A percentile compares a stretch with the other conserved stretches of the same genome.
phyloP scores from a whole-genome alignment of 306 rosid species.

The Begonia peltatifolia region DNA sequence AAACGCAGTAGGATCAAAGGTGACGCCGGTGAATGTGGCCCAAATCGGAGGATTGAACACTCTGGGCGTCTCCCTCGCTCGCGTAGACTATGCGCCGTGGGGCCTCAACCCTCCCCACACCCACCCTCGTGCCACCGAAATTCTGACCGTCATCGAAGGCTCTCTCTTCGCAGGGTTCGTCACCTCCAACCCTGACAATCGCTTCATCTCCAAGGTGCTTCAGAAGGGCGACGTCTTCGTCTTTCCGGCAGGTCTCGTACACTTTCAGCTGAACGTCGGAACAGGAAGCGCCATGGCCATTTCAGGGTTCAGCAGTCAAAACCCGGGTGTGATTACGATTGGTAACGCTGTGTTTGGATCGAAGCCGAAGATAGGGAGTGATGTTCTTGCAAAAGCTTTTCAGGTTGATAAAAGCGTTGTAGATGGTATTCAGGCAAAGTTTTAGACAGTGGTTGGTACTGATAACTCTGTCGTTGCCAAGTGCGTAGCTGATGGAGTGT shows the following conservation, averaged over 20 bases:
- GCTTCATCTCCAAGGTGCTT: slow-evolving; percentile 18
- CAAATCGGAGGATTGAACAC: slow-evolving; percentile 28
- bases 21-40: slow-evolving; percentile 12
- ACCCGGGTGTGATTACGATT: slow-evolving; percentile 19
- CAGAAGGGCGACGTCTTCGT: slow-evolving; percentile 29
- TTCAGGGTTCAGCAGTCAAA: slow-evolving; percentile 27
- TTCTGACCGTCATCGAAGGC: slow-evolving; percentile 23
- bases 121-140: slow-evolving; percentile 29
- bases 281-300: slow-evolving; percentile 13
- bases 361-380: slow-evolving; percentile 10
- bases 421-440: slow-evolving; percentile 9
- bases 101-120: slow-evolving; percentile 33
- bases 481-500: too few relatives aligned
- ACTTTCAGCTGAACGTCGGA: slow-evolving; percentile 24
- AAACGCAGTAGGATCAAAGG: slow-evolving; percentile 11
- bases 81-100: slow-evolving; percentile 17
- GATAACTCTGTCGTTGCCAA: too few relatives aligned
- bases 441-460: slow-evolving; percentile 1
- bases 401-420: slow-evolving; percentile 19
- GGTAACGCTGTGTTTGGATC: slow-evolving; percentile 22
- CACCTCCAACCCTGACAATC: slow-evolving; percentile 17
- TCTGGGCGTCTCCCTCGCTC: slow-evolving; percentile 19
- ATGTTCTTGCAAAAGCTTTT: slow-evolving; percentile 17
- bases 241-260: slow-evolving; percentile 22
- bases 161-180: slow-evolving; percentile 24